Conservation (phyloP, 1,284 basidiomycete species). For the Hemileia vastatrix region DNA sequence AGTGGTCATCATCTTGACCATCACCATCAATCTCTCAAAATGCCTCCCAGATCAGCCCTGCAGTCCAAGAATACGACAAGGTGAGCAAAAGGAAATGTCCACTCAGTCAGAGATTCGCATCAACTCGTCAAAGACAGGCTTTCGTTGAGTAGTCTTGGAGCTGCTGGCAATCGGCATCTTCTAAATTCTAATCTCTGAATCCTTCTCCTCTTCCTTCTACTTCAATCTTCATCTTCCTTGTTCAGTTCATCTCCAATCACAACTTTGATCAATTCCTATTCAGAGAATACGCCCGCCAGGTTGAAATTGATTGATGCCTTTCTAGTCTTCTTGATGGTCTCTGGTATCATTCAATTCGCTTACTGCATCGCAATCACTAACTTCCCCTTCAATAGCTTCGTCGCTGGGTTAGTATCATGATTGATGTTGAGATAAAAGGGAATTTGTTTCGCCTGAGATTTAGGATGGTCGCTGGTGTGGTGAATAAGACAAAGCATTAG, state of each 20-base stretch:
- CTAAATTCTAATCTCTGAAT: not conserved
- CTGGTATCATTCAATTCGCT: constrained; percentile 77
- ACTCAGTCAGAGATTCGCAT: too few species aligned
- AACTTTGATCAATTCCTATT: constrained; percentile 31
- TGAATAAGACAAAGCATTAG: too few species aligned
- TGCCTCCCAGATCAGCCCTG: too few species aligned
- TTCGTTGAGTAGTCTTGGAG: too few species aligned
- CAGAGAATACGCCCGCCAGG: constrained; percentile 30
- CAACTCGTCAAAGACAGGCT: too few species aligned
- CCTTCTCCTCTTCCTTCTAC: not conserved
- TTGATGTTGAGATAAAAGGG: not conserved
- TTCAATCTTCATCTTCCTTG: not conserved
- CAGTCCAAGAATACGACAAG: too few species aligned
- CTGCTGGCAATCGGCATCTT: not conserved
- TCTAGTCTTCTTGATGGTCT: constrained; percentile 82
- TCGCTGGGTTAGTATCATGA: constrained; percentile 65
- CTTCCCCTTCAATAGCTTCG: constrained; percentile 94
- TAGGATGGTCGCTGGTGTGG: too few species aligned
- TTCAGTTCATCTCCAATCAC: not conserved
- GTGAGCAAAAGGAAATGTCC: too few species aligned
- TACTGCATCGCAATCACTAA: constrained; percentile 85
- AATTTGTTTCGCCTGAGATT: too few species aligned
- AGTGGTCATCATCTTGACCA: too few species aligned
- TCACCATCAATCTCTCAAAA: too few species aligned
- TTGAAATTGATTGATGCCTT: constrained; percentile 40